Evolutionary conservation across 2,329 filamentous ascomycete genomes (phyloP), one percentile per base, ranked within the genome.

Genomic region (Laburnicola sp.): DNA sequence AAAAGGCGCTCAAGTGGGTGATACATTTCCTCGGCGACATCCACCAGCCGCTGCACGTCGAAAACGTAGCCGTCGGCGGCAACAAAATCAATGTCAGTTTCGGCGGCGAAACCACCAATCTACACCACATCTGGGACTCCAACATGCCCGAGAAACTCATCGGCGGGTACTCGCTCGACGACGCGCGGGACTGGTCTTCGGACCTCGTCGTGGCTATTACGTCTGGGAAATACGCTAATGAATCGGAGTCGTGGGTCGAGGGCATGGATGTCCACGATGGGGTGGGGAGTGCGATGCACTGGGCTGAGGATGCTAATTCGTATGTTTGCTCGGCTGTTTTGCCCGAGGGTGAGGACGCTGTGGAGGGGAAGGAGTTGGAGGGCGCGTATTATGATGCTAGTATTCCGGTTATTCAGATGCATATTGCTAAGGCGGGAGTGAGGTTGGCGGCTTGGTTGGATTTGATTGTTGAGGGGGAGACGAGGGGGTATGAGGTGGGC

Each of bases 11-110:
- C 21, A 74, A 75, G 50, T 82, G 78, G 68, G 65, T 82, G 46
- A 69, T 82, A 22, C 79, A 73, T 45, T 80, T 82, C 62, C 74
- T 94, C 8, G 82, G 89, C 50, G 91, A 96, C 67, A 82, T 89
- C 25, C 84, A 83, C 53, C 91, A 91, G 65, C 88, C 87, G 0
- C 75, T 95, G 42, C 82, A 83, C 59, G 77, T 78, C 9, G 80
- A 83, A 62, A 74, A 70, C 35, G 63, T 74, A 10, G 74, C 72
- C 5, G 54, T 74, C 5, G 76, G 76, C 40, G 76, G 75, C 30
- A 78, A 78, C 59, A 64, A 60, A 2, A 74, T 78, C 54, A 68
- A 74, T 41, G 75, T 78, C 16, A 75, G 70, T 1, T 79, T 77
- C 60, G 64, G 72, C 45, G 72, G 70, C 28, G 58, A 57, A 0